Conservation (phyloP, 2,329 filamentous ascomycete genomes). For the Colletotrichum sp. region DNA sequence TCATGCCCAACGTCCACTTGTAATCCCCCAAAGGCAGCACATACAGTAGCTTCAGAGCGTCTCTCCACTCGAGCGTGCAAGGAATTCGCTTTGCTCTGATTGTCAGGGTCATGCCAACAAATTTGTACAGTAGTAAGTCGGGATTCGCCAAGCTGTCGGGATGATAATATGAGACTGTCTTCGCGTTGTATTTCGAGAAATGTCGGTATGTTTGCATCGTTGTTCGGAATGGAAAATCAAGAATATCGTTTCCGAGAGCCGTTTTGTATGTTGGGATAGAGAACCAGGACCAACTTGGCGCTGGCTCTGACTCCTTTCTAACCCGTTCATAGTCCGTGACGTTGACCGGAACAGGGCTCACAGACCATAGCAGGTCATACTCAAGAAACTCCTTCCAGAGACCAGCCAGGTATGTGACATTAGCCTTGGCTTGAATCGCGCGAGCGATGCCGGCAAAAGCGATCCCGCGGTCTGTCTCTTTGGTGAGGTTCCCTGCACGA, state of each 20-base stretch:
- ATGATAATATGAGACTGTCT: background rate
- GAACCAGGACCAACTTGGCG: background rate
- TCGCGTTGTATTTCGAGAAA: background rate
- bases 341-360: background rate
- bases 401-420: background rate
- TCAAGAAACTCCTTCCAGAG: background rate
- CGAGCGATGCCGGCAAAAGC: background rate
- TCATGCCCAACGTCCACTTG: background rate
- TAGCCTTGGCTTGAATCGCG: background rate
- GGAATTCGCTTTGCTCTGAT: background rate
- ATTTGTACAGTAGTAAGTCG: background rate
- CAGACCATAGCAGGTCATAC: background rate
- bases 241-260: background rate
- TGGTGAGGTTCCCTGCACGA: background rate
- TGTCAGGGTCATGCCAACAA: background rate
- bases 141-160: background rate
- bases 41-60: background rate
- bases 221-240: background rate
- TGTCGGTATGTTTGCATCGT: background rate
- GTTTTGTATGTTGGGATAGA: background rate
- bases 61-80: background rate
- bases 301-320: background rate
- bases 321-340: accelerated
- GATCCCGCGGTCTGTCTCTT: background rate
- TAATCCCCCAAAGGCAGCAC: background rate